Percentiles rank a stretch among this genome's conserved stretches.
Evolutionary conservation across 441 rosid species (phyloP).

Genomic region (Croton laevigatus): DNA sequence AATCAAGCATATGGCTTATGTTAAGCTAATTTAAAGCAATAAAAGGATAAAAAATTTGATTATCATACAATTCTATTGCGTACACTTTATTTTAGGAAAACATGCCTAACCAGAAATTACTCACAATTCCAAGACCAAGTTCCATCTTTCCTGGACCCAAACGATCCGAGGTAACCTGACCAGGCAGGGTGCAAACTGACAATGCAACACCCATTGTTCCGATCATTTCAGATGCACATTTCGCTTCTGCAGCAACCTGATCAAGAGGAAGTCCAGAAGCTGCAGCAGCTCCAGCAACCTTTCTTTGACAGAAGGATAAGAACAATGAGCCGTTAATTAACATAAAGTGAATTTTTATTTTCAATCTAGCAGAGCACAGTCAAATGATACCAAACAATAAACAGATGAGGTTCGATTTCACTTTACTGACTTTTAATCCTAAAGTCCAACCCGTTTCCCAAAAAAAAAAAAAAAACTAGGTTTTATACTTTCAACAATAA

Average conservation of each 20-base stretch:
- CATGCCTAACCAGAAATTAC: constrained; percentile 29
- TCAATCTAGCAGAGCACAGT: no score
- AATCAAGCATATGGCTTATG: neutral
- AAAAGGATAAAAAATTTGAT: neutral
- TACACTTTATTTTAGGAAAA: constrained; percentile 2
- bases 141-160: constrained; percentile 96
- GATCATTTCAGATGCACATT: constrained; percentile 75
- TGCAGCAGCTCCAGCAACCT: constrained; percentile 99
- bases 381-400: no score
- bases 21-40: neutral
- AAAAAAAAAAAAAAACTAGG: no score
- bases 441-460: no score
- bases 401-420: no score
- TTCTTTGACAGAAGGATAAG: constrained; percentile 27
- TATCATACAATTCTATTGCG: neutral
- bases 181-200: constrained; percentile 94
- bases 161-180: constrained; percentile 88
- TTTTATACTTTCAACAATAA: no score
- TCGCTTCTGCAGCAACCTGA: constrained; percentile 84
- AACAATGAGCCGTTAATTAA: neutral
- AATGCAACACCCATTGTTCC: constrained; percentile 98
- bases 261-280: constrained; percentile 80
- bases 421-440: no score
- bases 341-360: neutral
- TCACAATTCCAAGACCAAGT: constrained; percentile 98